Evolutionary conservation across 164 flowering plant species (phyloP).

Genomic region (Umbilicus rupestris): DNA sequence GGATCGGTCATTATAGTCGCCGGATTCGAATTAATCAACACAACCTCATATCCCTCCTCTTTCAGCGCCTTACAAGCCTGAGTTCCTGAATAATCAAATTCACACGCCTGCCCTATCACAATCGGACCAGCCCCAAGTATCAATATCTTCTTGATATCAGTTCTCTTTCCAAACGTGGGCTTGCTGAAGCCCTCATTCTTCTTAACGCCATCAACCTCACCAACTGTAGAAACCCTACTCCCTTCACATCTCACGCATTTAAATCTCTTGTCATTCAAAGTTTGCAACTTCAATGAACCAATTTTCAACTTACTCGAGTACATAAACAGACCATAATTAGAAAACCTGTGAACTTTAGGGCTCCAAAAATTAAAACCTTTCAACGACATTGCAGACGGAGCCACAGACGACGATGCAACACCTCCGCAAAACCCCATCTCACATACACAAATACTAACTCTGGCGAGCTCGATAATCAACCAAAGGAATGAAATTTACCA

Average conservation of each 20-base stretch:
- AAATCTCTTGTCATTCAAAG: background rate
- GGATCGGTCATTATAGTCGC: conserved; percentile 99
- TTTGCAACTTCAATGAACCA: conserved; percentile 1
- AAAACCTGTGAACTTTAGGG: background rate
- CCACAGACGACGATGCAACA: background rate
- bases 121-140: conserved; percentile 95
- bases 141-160: conserved; percentile 85
- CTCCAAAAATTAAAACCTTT: background rate
- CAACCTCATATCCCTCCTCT: conserved; percentile 91
- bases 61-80: conserved; percentile 89
- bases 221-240: background rate
- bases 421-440: background rate
- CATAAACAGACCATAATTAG: background rate
- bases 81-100: conserved; percentile 95
- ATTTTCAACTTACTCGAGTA: background rate
- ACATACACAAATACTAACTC: background rate
- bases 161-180: conserved; percentile 43
- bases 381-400: background rate
- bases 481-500: background rate
- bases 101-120: conserved; percentile 97
- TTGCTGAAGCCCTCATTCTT: conserved; percentile 5
- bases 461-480: background rate
- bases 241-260: background rate
- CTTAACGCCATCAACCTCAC: background rate
- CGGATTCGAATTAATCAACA: conserved; percentile 86